A percentile compares a stretch with the other conserved stretches of the same genome.
Conservation (phyloP, 805 yeast genomes). For the Saccharomyces paradoxus region DNA sequence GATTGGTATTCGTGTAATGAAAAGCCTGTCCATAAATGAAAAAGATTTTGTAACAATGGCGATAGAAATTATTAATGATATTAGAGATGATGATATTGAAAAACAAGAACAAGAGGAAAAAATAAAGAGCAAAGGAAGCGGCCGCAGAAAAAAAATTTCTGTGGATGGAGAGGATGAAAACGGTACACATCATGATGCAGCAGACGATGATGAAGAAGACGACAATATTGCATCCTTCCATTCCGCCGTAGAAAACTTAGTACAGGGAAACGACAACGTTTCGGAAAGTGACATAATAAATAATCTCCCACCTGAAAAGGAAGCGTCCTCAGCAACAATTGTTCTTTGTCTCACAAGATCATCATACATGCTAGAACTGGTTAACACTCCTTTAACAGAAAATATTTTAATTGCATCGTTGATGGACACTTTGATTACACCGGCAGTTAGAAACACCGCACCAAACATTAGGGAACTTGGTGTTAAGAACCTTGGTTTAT, state of each 20-base stretch:
- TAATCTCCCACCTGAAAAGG: constrained; percentile 27
- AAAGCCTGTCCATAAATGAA: constrained; percentile 66
- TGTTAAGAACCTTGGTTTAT: constrained; percentile 67
- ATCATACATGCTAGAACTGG: constrained; percentile 58
- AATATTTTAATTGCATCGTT: constrained; percentile 61
- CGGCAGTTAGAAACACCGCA: constrained; percentile 60
- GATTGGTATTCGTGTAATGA: constrained; percentile 55
- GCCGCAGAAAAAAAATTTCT: constrained; percentile 8
- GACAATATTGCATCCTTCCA: constrained; percentile 38
- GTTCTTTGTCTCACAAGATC: constrained; percentile 62
- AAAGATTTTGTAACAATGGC: constrained; percentile 77
- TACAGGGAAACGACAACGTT: constrained; percentile 17
- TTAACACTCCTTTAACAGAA: constrained; percentile 54
- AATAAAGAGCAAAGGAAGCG: constrained; percentile 3
- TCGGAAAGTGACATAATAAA: constrained; percentile 13
- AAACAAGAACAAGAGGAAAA: constrained; percentile 29
- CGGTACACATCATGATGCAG: constrained; percentile 16
- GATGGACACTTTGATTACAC: constrained; percentile 67
- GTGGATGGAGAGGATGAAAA: constrained; percentile 14
- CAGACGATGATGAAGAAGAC: constrained; percentile 28
- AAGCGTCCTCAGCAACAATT: constrained; percentile 36
- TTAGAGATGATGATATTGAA: constrained; percentile 56
- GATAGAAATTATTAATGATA: constrained; percentile 78
- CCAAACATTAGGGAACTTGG: constrained; percentile 55
- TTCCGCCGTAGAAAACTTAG: constrained; percentile 37